phyloP scores from a whole-genome alignment of 148 eudicot genomes.

The Spergularia bocconei region DNA sequence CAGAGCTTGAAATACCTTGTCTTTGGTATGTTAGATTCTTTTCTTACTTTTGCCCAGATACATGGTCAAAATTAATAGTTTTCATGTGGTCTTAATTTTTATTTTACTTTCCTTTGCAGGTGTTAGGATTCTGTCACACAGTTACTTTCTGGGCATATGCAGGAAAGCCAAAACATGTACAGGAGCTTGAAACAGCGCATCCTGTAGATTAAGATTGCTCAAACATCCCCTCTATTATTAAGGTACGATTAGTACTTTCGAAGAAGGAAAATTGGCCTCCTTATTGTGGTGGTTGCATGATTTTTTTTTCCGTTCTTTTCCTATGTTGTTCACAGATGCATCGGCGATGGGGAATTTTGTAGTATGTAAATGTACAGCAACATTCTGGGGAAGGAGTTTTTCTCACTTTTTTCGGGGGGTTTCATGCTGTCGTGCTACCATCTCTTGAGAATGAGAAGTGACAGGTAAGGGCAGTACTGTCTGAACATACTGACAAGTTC shows the following conservation, averaged over 20 bases:
- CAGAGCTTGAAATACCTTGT: slow-evolving; percentile 9
- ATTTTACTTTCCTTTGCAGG: slow-evolving; percentile 20
- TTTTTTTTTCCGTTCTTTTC: not conserved
- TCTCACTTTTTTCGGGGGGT: not conserved
- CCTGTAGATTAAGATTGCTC: slow-evolving; percentile 19
- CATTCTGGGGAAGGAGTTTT: not conserved
- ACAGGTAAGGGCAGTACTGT: not conserved
- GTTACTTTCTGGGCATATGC: slow-evolving; percentile 17
- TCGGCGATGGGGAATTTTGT: slow-evolving; percentile 5
- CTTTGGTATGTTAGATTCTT: slow-evolving; percentile 16
- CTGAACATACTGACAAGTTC: not conserved
- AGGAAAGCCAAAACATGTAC: slow-evolving; percentile 25
- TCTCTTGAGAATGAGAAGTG: slow-evolving; percentile 9
- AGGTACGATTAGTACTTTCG: slow-evolving; percentile 18
- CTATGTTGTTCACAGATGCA: slow-evolving; percentile 2
- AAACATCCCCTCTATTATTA: slow-evolving; percentile 20
- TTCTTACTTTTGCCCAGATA: not conserved
- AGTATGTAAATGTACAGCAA: slow-evolving; percentile 20
- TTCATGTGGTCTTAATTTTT: not conserved
- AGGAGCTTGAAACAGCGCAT: slow-evolving; percentile 4
- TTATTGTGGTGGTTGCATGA: not conserved
- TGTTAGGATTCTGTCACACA: slow-evolving; percentile 17
- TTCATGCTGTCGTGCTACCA: slow-evolving; percentile 21
- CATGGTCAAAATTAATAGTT: not conserved
- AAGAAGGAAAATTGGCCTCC: not conserved